Base-by-base conservation (phyloP, 805 yeast species). In the Monosporozyma aquatica region DNA sequence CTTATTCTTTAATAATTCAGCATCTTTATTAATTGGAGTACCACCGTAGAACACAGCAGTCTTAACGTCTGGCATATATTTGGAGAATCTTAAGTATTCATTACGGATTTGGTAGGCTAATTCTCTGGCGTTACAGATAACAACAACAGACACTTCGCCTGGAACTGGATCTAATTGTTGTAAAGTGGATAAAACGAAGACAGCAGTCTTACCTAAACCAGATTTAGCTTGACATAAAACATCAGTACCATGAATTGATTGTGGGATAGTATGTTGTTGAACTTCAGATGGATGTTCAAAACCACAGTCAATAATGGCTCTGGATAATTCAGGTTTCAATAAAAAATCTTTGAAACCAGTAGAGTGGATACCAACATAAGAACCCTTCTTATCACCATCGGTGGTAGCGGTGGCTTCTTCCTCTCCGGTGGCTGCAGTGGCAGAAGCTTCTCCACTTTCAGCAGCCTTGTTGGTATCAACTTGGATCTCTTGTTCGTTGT, bases 271-370 rank as follows among this genome's bases (percentile, higher is more conserved):
- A 55, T 87, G 90, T 72, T 90, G 98, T 72, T 90, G 98, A 53
- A 90, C 98, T 82, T 90, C 98, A 52, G 96, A 87, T 52, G 98
- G 98, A 72, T 90, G 98, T 74, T 90, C 98, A 65, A 90, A 90
- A 74, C 98, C 98, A 74, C 97, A 87, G 70, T 90, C 98, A 54
- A 89, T 94, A 63, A 90, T 90, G 51, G 98, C 98, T 70, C 98
- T 83, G 59, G 90, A 75, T 55, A 90, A 76, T 71, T 92, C 98
- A 25, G 97, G 97, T 72, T 92, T 92, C 68, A 90, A 76, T 61
- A 92, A 71, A 69, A 90, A 90, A 71, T 92, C 98, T 69, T 94
- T 86, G 80, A 92, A 90, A 65, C 97, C 97, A 51, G 97, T 90
- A 51, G 97, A 90, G 68, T 92, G 97, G 57, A 87, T 85, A 61